A percentile compares a stretch with the other conserved stretches of the same genome.
These are phyloP conservation scores for Cymodocea nodosa DNA, from an alignment of 116 monocot species.

Conservation along the genomic window DNA sequence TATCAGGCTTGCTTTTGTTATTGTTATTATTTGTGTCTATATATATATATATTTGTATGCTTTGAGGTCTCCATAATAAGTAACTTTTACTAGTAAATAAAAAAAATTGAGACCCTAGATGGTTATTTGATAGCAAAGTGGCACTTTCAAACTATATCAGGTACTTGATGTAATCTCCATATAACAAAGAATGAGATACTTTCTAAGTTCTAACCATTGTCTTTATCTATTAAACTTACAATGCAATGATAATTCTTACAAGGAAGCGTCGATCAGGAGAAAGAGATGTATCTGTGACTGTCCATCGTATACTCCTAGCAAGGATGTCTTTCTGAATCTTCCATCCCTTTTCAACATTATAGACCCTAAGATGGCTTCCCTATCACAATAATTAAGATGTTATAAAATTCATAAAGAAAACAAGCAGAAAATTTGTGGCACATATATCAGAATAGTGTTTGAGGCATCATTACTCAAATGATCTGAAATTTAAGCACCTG, in stretches of 20 bases:
- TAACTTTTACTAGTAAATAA: too few species aligned
- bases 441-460: background rate
- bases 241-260: constrained; percentile 15
- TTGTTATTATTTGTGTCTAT: too few species aligned
- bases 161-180: too few species aligned
- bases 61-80: too few species aligned
- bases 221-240: too few species aligned
- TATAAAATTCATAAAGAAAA: background rate
- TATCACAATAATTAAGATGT: constrained; percentile 7
- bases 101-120: too few species aligned
- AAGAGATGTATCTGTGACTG: constrained; percentile 81
- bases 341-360: constrained; percentile 78
- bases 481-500: constrained; percentile 36
- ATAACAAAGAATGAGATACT: too few species aligned
- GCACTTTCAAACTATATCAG: too few species aligned
- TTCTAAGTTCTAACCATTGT: background rate
- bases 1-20: too few species aligned
- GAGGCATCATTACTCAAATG: background rate
- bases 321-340: constrained; percentile 61
- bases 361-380: constrained; percentile 81
- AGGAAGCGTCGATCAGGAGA: constrained; percentile 71
- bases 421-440: too few species aligned
- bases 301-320: constrained; percentile 81
- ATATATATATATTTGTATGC: too few species aligned
- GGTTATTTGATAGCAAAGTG: too few species aligned